Evolutionary conservation across 306 rosid genomes (phyloP), one percentile per base, ranked within the genome.

Genomic region (Spatholobus suberectus): DNA sequence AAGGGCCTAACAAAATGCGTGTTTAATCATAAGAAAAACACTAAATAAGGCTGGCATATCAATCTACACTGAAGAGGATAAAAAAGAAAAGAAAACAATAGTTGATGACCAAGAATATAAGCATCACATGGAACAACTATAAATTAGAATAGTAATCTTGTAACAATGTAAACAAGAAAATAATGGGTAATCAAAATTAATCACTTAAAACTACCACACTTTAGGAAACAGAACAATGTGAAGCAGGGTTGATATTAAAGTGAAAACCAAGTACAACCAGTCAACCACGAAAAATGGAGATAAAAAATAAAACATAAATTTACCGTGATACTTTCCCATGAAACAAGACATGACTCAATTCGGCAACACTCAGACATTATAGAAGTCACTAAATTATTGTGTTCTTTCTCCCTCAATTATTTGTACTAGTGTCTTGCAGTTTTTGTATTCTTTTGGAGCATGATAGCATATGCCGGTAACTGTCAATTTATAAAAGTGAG

Each of bases 371-470:
- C 27, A 59, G 35, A 9, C 9, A 24, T 26, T 4, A 26, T 3
- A 27, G 67, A 59, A 58, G 37, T 59, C 38, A 59, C 67, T 26
- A 59, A 59, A 59, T 59, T 24, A 59, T 59, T 59, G 67, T 4
- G 38, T 59, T 59, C 67, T 12, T 55, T 55, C 27, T 62, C 13
- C 5, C 12, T 62, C 70, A 62, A 62, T 62, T 62, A 27, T 59
- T 59, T 59, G 67, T 59, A 59, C 67, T 59, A 18, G 67, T 59
- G 67, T 59, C 38, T 59, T 12, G 18, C 67, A 59, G 67, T 59
- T 59, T 26, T 59, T 59, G 8, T 26, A 26, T 59, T 59, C 67
- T 27, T 62, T 62, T 62, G 43, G 21, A 62, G 41, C 69, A 62
- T 32, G 5, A 62, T 32, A 29, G 20, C 41, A 62, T n/a, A n/a